phyloP scores from a whole-genome alignment of 192 early-diverging fungal species.

The Dispira simplex region DNA sequence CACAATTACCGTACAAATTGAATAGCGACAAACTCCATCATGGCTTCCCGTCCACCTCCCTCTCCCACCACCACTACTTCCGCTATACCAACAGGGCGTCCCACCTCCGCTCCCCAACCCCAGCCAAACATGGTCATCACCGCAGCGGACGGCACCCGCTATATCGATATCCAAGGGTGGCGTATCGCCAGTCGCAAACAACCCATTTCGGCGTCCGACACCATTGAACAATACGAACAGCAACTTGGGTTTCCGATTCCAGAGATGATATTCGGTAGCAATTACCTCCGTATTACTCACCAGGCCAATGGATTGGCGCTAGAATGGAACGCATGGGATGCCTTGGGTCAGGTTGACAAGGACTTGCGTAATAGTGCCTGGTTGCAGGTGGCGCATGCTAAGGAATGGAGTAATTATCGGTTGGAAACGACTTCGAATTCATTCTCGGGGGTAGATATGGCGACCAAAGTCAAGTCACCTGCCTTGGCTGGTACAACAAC shows the following conservation, averaged over 20 bases:
- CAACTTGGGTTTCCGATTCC: conserved; percentile 61
- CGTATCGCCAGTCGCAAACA: background rate
- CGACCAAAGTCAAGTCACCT: no score
- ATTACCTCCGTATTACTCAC: conserved; percentile 47
- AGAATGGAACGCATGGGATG: conserved; percentile 53
- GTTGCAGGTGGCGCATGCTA: conserved; percentile 73
- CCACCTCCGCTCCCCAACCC: no score
- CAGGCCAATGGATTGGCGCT: conserved; percentile 30
- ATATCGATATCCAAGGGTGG: background rate
- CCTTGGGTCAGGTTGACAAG: conserved; percentile 53
- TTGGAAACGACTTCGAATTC: conserved; percentile 14
- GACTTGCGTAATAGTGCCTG: conserved; percentile 44
- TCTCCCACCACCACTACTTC: no score
- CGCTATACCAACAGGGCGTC: no score
- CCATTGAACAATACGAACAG: conserved; percentile 14
- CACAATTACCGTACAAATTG: no score
- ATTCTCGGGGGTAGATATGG: no score
- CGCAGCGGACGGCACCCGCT: background rate
- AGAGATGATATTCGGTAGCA: conserved; percentile 96
- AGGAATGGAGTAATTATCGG: conserved; percentile 74
- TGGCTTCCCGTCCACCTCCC: no score
- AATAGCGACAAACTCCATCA: no score
- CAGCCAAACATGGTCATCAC: background rate
- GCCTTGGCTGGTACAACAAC: no score
- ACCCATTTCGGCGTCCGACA: background rate